Conservation (phyloP, 73 alveolate species). For the Paraurostyla sp. region DNA sequence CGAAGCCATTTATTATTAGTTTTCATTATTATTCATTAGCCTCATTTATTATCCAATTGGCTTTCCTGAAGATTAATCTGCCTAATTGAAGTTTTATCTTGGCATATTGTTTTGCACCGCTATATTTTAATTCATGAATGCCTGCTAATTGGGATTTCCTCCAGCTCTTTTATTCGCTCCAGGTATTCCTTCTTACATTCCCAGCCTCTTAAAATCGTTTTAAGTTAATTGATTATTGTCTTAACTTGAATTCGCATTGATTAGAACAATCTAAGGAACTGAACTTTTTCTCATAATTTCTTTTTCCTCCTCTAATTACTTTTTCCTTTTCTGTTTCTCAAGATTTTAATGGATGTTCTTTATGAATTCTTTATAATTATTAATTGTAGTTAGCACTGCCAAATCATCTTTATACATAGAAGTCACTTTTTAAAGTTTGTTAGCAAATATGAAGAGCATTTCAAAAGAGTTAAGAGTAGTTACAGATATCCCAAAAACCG, state of each 20-base stretch:
- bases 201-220: not conserved
- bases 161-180: too few species aligned
- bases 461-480: conserved; percentile 52
- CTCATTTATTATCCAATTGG: too few species aligned
- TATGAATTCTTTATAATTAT: conserved; percentile 15
- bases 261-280: conserved; percentile 7
- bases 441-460: conserved; percentile 46
- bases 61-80: too few species aligned
- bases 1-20: too few species aligned
- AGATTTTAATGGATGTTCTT: conserved; percentile 17
- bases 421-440: conserved; percentile 11
- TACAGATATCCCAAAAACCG: conserved; percentile 44
- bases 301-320: not conserved
- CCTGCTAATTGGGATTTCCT: too few species aligned
- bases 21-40: too few species aligned
- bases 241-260: not conserved
- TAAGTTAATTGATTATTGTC: not conserved
- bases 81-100: too few species aligned
- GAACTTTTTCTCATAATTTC: not conserved
- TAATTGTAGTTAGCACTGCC: conserved; percentile 28
- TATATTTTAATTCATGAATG: too few species aligned
- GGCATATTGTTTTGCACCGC: too few species aligned
- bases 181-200: too few species aligned
- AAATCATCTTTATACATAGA: conserved; percentile 4
- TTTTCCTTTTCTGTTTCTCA: not conserved